Conservation (phyloP, 2,329 filamentous ascomycete genomes). For the Colletotrichum viniferum region DNA sequence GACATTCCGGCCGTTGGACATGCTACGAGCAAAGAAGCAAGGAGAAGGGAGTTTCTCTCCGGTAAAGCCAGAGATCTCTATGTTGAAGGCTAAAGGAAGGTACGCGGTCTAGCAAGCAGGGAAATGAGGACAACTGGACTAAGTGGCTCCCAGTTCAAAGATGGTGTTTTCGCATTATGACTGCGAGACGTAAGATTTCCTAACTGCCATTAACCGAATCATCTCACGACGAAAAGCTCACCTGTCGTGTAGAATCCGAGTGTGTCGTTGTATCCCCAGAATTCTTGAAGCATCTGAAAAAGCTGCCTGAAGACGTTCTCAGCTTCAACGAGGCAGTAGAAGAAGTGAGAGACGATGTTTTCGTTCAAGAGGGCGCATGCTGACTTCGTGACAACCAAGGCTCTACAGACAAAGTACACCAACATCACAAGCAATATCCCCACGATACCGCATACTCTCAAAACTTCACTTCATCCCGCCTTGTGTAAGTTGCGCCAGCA, state of each 20-base stretch:
- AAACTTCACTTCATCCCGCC: not conserved
- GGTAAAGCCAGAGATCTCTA: not conserved
- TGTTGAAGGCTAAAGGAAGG: not conserved
- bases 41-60: not conserved
- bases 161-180: slow-evolving; percentile 30
- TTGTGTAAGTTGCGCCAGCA: not conserved
- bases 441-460: not conserved
- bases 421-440: slow-evolving; percentile 34
- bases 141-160: slow-evolving; percentile 27
- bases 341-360: slow-evolving; percentile 14
- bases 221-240: not conserved
- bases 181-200: slow-evolving; percentile 22
- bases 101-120: not conserved
- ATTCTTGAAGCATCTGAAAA: slow-evolving; percentile 32
- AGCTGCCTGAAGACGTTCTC: slow-evolving; percentile 31
- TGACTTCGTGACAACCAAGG: slow-evolving; percentile 29
- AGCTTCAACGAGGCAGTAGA: slow-evolving; percentile 30
- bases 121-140: fast-evolving
- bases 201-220: not conserved
- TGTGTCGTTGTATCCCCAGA: slow-evolving; percentile 30
- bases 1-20: not conserved
- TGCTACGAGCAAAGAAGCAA: not conserved
- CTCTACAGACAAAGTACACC: slow-evolving; percentile 54
- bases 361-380: not conserved
- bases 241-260: not conserved